These are phyloP conservation scores for Hibiscus mutabilis DNA, from an alignment of 345 rosid species.

Conservation along the genomic window DNA sequence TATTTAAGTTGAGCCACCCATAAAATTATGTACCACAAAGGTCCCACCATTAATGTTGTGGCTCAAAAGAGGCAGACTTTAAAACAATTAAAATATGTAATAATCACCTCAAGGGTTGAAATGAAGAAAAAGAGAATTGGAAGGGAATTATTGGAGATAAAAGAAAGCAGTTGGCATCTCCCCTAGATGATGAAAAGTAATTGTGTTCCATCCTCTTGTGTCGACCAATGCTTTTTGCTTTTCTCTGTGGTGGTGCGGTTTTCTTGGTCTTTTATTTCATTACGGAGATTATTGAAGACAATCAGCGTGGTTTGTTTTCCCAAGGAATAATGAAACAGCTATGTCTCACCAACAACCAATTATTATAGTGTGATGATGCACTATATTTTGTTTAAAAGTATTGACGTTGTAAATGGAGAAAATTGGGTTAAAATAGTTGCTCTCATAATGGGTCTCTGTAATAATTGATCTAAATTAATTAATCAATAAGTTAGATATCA, in stretches of 20 bases:
- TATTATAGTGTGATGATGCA: no score
- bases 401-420: no score
- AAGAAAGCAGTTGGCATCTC: conserved; percentile 15
- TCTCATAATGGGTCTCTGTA: no score
- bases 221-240: conserved; percentile 1
- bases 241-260: not conserved
- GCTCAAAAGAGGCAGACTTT: not conserved
- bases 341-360: no score
- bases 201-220: conserved; percentile 11
- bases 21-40: not conserved
- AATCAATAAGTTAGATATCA: no score
- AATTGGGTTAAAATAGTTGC: no score
- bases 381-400: no score
- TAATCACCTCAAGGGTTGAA: not conserved
- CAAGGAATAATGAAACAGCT: no score
- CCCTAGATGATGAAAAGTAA: not conserved
- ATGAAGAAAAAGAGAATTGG: not conserved
- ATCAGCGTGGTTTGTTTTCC: no score
- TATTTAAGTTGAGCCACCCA: conserved; percentile 3
- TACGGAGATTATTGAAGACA: conserved; percentile 18
- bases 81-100: not conserved
- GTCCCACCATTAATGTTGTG: conserved; percentile 1
- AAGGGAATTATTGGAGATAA: conserved; percentile 23
- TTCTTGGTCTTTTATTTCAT: not conserved
- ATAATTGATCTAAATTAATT: no score